A percentile compares a stretch with the other conserved stretches of the same genome.
phyloP scores from a whole-genome alignment of 257 asterid species.

The Cynanchum wilfordii region DNA sequence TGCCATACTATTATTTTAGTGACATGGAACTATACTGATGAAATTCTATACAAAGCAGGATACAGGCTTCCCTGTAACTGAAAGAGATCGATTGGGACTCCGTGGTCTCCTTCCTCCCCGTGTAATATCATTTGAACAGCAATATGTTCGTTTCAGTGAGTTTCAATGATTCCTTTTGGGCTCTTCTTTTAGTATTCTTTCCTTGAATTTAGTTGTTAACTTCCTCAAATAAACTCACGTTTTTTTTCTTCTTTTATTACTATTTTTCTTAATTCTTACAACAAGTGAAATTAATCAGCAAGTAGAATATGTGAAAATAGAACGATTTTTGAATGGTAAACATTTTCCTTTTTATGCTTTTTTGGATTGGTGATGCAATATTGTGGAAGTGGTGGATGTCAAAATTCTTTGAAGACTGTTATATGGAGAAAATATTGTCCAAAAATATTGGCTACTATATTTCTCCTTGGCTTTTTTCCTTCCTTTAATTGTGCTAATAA shows the following conservation, averaged over 20 bases:
- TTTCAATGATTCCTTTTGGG: constrained; percentile 15
- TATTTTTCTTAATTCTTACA: neutral
- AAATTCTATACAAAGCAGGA: constrained; percentile 56
- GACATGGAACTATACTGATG: constrained; percentile 11
- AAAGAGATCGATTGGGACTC: constrained; percentile 92
- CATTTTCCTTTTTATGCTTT: neutral
- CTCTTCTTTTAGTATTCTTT: neutral
- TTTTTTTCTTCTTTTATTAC: neutral
- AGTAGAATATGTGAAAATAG: neutral
- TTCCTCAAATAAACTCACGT: neutral
- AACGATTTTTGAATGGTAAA: neutral
- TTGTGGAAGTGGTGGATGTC: neutral
- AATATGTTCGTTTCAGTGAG: constrained; percentile 96
- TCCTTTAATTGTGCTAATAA: neutral
- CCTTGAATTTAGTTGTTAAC: neutral
- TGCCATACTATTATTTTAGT: neutral
- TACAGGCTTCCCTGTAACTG: constrained; percentile 89
- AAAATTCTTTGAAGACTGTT: neutral
- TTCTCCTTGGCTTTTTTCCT: neutral
- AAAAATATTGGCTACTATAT: neutral
- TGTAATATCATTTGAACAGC: constrained; percentile 94
- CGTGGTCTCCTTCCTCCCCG: constrained; percentile 99
- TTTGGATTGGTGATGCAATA: neutral
- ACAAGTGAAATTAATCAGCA: neutral
- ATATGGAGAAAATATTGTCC: neutral